Conservation (phyloP, 768 basidiomycete species). For the Termitomyces sp. region DNA sequence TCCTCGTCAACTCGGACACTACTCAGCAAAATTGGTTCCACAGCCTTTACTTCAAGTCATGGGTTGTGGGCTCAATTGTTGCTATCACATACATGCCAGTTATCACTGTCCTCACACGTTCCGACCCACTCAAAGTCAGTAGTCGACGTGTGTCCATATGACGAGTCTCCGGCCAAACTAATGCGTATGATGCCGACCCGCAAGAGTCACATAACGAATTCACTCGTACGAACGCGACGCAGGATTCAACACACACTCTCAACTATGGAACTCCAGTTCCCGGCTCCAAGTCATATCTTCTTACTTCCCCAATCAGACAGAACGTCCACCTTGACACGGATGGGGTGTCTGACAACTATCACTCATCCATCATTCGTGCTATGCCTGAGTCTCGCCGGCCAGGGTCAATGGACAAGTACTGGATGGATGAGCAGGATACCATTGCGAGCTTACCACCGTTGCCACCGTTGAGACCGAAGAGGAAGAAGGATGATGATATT, state of each 20-base stretch:
- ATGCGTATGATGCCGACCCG: constrained; percentile 13
- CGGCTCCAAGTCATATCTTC: constrained; percentile 24
- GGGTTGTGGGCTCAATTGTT: constrained; percentile 60
- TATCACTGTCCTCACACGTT: constrained; percentile 62
- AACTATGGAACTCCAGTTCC: constrained; percentile 10
- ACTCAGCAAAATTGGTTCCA: constrained; percentile 74
- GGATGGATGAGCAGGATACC: constrained; percentile 26
- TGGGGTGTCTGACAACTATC: constrained; percentile 16
- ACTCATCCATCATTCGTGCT: neutral
- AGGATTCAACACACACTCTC: constrained; percentile 8
- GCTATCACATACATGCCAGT: constrained; percentile 68
- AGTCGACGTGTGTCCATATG: constrained; percentile 1
- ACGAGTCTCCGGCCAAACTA: too few species aligned
- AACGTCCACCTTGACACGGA: constrained; percentile 13
- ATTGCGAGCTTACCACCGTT: constrained; percentile 27
- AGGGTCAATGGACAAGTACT: constrained; percentile 21
- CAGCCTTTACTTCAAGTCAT: constrained; percentile 69
- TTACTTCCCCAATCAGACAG: constrained; percentile 33
- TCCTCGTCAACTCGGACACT: constrained; percentile 65
- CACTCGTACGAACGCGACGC: constrained; percentile 17
- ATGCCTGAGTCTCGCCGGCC: neutral
- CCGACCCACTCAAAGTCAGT: too few species aligned
- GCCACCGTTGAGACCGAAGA: constrained; percentile 38
- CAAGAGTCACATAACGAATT: constrained; percentile 18
- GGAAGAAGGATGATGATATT: constrained; percentile 35